Evolutionary conservation across 805 yeast genomes (phyloP).

Genomic region (Spathaspora sp.): DNA sequence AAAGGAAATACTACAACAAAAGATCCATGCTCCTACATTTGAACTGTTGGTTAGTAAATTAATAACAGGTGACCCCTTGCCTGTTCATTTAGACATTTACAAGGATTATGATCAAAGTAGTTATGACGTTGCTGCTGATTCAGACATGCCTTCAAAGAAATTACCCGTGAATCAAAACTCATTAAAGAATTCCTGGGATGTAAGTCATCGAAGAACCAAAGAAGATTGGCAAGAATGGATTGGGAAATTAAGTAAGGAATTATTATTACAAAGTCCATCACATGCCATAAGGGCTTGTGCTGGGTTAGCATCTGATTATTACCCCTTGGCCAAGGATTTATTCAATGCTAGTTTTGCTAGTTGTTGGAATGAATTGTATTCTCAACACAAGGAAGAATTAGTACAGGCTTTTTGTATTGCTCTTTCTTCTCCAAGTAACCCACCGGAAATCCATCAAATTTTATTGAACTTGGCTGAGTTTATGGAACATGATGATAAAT

Average conservation of each 20-base stretch:
- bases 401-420: conserved; percentile 85
- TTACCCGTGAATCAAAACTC: conserved; percentile 64
- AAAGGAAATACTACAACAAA: conserved; percentile 57
- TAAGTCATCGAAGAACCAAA: conserved; percentile 79
- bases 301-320: conserved; percentile 78
- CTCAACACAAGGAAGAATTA: conserved; percentile 85
- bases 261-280: conserved; percentile 89
- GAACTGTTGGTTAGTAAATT: conserved; percentile 79
- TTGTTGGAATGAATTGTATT: conserved; percentile 90
- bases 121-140: conserved; percentile 54
- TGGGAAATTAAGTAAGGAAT: conserved; percentile 76
- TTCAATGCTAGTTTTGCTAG: conserved; percentile 94
- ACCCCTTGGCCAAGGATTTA: conserved; percentile 83
- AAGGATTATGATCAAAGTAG: conserved; percentile 49
- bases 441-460: conserved; percentile 93
- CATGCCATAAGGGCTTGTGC: conserved; percentile 93
- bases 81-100: conserved; percentile 68
- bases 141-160: conserved; percentile 68
- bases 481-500: conserved; percentile 96
- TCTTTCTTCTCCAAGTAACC: conserved; percentile 82
- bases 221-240: conserved; percentile 99
- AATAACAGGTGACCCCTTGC: conserved; percentile 80
- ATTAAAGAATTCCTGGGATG: conserved; percentile 86
- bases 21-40: conserved; percentile 67
- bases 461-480: conserved; percentile 88